Evolutionary conservation across 371 early-diverging fungal genomes (phyloP).

Genomic region (Haplosporangium sp.): DNA sequence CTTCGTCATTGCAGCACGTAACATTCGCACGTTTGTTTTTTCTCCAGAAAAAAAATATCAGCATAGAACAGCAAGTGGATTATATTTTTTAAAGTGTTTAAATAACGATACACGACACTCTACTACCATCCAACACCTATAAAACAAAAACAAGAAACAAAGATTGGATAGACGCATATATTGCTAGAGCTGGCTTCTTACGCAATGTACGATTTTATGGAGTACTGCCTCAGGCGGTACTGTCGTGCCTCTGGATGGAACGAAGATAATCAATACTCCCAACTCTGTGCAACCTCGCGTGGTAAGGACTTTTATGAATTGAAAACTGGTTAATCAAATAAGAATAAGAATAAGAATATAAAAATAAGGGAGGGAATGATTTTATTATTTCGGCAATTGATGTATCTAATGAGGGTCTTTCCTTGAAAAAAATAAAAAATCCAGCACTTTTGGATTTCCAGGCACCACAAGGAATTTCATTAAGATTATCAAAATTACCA

Average conservation of each 20-base stretch:
- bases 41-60: no score
- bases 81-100: no score
- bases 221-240: constrained; percentile 82
- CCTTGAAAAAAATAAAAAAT: no score
- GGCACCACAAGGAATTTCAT: constrained; percentile 77
- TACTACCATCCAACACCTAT: background rate
- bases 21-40: no score
- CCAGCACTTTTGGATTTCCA: constrained; percentile 80
- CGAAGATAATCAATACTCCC: constrained; percentile 83
- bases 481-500: constrained; percentile 80
- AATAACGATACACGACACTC: background rate
- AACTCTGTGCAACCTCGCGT: constrained; percentile 77
- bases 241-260: constrained; percentile 83
- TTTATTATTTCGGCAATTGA: no score
- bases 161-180: background rate
- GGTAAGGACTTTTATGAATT: constrained; percentile 35
- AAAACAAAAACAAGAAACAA: no score
- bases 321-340: background rate
- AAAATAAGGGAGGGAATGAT: no score
- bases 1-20: background rate
- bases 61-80: no score
- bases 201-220: constrained; percentile 85
- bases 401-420: no score
- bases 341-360: no score
- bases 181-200: constrained; percentile 46